Percentiles rank a stretch among this genome's conserved stretches.
These are phyloP conservation scores for Boletus rubropictus DNA, from an alignment of 768 basidiomycete genomes.

Conservation along the genomic window DNA sequence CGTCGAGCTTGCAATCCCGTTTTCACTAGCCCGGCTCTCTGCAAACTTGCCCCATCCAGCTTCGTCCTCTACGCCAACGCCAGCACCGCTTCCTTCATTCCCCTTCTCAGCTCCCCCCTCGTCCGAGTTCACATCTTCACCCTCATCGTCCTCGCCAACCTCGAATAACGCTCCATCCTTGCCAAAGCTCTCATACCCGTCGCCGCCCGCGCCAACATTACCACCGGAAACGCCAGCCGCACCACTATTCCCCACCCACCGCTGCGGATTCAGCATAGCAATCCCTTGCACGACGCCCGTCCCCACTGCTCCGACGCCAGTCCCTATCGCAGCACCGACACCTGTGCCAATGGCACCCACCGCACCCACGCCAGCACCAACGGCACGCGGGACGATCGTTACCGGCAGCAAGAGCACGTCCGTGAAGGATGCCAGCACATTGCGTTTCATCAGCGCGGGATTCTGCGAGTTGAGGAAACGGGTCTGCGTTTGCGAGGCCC, in stretches of 20 bases:
- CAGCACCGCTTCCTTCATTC: neutral
- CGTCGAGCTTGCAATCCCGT: neutral
- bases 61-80: slow-evolving; percentile 10
- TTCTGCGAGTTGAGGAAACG: slow-evolving; percentile 83
- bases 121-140: slow-evolving; percentile 4
- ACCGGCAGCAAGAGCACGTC: slow-evolving; percentile 87
- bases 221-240: neutral
- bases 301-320: slow-evolving; percentile 51
- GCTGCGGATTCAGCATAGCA: slow-evolving; percentile 83
- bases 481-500: slow-evolving; percentile 22
- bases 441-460: slow-evolving; percentile 87
- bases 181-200: slow-evolving; percentile 21
- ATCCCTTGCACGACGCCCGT: slow-evolving; percentile 78
- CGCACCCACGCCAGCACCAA: slow-evolving; percentile 61
- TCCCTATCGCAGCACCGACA: slow-evolving; percentile 54
- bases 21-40: slow-evolving; percentile 3
- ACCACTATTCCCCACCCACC: slow-evolving; percentile 56
- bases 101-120: slow-evolving; percentile 15
- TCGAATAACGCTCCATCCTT: slow-evolving; percentile 46
- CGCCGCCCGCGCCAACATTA: neutral
- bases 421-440: slow-evolving; percentile 87
- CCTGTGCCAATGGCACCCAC: slow-evolving; percentile 68
- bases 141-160: slow-evolving; percentile 36
- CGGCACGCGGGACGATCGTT: slow-evolving; percentile 87
- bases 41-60: slow-evolving; percentile 25